These are phyloP conservation scores for Venustampulla echinocandica DNA, from an alignment of 495 filamentous ascomycete species.

Conservation along the genomic window DNA sequence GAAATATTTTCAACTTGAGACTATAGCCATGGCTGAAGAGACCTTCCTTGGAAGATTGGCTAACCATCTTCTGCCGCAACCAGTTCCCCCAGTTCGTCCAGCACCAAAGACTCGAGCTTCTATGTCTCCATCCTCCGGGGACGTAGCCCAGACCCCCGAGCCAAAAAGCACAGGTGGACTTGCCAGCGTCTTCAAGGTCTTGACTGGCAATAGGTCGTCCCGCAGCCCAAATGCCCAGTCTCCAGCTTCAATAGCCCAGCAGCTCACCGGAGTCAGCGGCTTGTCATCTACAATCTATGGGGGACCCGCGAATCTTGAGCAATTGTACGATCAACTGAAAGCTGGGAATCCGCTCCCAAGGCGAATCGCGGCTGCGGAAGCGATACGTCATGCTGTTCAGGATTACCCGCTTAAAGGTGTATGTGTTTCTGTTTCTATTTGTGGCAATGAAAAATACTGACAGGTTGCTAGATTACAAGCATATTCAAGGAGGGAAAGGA, in stretches of 20 bases:
- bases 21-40: neutral
- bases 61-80: neutral
- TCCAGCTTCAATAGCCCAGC: conserved; percentile 26
- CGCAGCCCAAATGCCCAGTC: conserved; percentile 26
- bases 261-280: conserved; percentile 20
- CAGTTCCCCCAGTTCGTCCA: conserved; percentile 1
- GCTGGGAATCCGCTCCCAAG: conserved; percentile 30
- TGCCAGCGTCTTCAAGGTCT: conserved; percentile 47
- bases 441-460: neutral
- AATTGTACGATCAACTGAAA: conserved; percentile 28
- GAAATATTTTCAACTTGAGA: neutral
- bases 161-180: conserved; percentile 38
- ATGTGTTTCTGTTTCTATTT: neutral
- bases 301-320: conserved; percentile 35
- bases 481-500: conserved; percentile 61
- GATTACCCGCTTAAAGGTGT: conserved; percentile 50
- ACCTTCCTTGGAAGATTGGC: neutral
- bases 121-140: conserved; percentile 51
- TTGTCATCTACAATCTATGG: conserved; percentile 26
- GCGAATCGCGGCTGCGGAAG: conserved; percentile 46
- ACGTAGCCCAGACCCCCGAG: conserved; percentile 42
- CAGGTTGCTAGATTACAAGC: conserved; percentile 16
- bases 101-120: conserved; percentile 9
- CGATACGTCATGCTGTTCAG: conserved; percentile 42
- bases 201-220: conserved; percentile 37